phyloP scores from a whole-genome alignment of 2,329 filamentous ascomycete species.

The Fusarium palustre region DNA sequence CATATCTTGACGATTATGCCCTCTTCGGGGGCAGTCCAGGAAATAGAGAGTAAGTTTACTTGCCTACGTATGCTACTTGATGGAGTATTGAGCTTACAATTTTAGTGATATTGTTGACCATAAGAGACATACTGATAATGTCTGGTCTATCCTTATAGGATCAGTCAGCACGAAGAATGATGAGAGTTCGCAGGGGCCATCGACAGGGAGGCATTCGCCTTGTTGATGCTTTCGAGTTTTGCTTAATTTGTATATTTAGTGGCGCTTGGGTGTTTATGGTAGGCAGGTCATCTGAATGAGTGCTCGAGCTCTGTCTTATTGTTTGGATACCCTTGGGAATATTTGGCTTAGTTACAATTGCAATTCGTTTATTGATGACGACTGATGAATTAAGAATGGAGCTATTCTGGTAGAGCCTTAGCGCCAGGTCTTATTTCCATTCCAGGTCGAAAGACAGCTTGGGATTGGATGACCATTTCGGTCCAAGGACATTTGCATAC shows the following conservation, averaged over 20 bases:
- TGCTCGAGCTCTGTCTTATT: not conserved
- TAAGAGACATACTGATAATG: not conserved
- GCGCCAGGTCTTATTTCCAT: conserved; percentile 14
- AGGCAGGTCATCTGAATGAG: not conserved
- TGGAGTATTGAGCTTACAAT: not conserved
- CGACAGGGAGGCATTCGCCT: not conserved
- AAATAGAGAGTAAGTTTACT: not conserved
- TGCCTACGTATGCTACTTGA: fast-evolving
- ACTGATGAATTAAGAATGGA: not conserved
- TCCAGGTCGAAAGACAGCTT: not conserved
- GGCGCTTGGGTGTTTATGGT: not conserved
- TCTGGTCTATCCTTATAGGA: conserved; percentile 22
- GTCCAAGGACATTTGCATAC: not conserved
- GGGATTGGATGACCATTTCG: conserved; percentile 15
- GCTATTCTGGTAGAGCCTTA: conserved; percentile 17
- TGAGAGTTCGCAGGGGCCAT: not conserved
- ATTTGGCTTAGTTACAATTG: not conserved
- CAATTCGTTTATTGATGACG: not conserved
- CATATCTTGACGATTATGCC: conserved; percentile 22
- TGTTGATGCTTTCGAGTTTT: not conserved
- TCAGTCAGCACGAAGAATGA: conserved; percentile 9
- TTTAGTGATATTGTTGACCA: conserved; percentile 32
- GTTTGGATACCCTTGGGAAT: conserved; percentile 1
- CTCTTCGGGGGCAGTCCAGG: not conserved
- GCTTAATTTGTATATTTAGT: not conserved